Percentiles rank a stretch among this genome's conserved stretches.
Conservation (phyloP, 1,284 basidiomycete species). For the Clitocybe nebularis region DNA sequence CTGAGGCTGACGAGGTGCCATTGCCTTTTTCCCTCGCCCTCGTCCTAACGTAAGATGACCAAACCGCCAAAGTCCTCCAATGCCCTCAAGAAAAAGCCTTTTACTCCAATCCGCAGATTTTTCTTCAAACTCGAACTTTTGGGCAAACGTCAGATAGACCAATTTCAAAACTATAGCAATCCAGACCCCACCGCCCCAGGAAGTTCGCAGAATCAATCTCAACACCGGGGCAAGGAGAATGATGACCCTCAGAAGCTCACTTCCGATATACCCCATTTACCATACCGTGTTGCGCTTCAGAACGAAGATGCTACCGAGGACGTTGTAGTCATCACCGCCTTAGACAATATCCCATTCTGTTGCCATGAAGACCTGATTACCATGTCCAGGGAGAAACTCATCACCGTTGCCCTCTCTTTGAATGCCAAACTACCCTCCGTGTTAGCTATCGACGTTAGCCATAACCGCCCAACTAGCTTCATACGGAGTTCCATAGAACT, state of each 20-base stretch:
- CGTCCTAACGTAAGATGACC: background rate
- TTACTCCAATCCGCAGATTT: constrained; percentile 26
- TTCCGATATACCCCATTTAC: constrained; percentile 3
- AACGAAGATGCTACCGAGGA: constrained; percentile 45
- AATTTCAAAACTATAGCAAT: constrained; percentile 15
- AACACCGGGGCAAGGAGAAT: background rate
- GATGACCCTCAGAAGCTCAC: background rate
- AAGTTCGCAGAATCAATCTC: background rate
- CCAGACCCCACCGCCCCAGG: constrained; percentile 19
- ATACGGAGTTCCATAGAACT: constrained; percentile 47
- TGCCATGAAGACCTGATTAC: constrained; percentile 58
- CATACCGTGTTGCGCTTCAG: constrained; percentile 37
- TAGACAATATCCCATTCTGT: constrained; percentile 49
- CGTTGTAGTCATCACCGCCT: constrained; percentile 50
- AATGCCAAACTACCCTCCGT: constrained; percentile 45
- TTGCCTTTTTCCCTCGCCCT: background rate
- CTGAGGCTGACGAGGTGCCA: no score
- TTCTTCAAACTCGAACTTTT: constrained; percentile 24
- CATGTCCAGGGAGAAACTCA: constrained; percentile 45
- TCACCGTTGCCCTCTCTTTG: constrained; percentile 39
- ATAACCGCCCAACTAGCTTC: constrained; percentile 28
- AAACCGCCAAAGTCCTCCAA: constrained; percentile 11
- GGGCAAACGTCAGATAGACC: constrained; percentile 19
- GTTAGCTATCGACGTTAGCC: constrained; percentile 39
- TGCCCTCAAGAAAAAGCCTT: constrained; percentile 13